Evolutionary conservation across 108 stramenopile species (phyloP).

Genomic region (Pseudonitzschia delicatissima): DNA sequence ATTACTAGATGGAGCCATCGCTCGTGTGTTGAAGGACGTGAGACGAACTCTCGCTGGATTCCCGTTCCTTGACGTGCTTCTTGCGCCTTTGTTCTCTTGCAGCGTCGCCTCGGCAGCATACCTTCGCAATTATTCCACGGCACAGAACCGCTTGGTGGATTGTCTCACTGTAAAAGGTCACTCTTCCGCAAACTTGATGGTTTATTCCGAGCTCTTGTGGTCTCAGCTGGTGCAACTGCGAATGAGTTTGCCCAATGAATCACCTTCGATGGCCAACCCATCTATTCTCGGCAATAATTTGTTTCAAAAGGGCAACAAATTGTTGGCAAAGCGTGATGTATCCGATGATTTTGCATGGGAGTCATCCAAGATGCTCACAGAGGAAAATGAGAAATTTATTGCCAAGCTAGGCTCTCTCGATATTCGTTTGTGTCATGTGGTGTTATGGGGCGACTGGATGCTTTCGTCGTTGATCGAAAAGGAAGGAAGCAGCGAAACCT

Average conservation of each 20-base stretch:
- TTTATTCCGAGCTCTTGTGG: slow-evolving; percentile 35
- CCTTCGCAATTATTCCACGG: slow-evolving; percentile 18
- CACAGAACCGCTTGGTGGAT: slow-evolving; percentile 14
- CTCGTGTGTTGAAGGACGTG: slow-evolving; percentile 14
- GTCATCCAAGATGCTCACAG: not conserved
- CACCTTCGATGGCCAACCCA: not conserved
- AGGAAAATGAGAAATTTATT: slow-evolving; percentile 2
- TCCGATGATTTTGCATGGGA: slow-evolving; percentile 12
- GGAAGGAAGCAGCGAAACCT: too few relatives aligned
- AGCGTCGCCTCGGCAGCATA: slow-evolving; percentile 9
- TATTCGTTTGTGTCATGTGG: slow-evolving; percentile 20
- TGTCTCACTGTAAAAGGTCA: not conserved
- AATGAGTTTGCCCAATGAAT: slow-evolving; percentile 17
- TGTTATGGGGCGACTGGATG: slow-evolving; percentile 16
- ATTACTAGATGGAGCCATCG: slow-evolving; percentile 12
- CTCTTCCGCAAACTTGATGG: not conserved
- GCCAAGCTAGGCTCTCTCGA: slow-evolving; percentile 10
- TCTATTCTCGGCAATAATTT: not conserved
- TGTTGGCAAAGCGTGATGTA: not conserved
- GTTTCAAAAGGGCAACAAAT: not conserved
- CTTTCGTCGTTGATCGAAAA: slow-evolving; percentile 3
- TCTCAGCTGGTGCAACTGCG: slow-evolving; percentile 34
- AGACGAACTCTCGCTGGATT: not conserved
- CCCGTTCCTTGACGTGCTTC: slow-evolving; percentile 5
- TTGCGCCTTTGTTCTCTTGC: slow-evolving; percentile 20